phyloP scores from a whole-genome alignment of 192 early-diverging fungal species.

The Nowakowskiella sp. region DNA sequence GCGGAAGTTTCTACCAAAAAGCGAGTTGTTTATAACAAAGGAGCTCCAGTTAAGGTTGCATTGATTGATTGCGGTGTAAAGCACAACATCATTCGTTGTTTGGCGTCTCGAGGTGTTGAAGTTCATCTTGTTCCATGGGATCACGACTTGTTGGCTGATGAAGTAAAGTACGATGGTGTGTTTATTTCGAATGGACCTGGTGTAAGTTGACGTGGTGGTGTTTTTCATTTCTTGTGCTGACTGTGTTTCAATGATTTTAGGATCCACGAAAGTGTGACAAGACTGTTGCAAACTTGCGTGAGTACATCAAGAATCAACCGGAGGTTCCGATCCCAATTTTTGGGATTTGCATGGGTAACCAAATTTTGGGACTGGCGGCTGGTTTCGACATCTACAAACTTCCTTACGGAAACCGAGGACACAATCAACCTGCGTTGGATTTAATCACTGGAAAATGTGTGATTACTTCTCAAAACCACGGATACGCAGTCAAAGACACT shows the following conservation, averaged over 20 bases:
- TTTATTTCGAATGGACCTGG: slow-evolving; percentile 94
- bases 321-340: slow-evolving; percentile 72
- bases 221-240: neutral
- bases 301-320: slow-evolving; percentile 27
- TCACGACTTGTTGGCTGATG: slow-evolving; percentile 54
- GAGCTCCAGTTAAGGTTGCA: slow-evolving; percentile 72
- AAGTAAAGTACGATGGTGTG: slow-evolving; percentile 66
- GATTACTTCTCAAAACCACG: slow-evolving; percentile 96
- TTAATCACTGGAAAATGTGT: slow-evolving; percentile 68
- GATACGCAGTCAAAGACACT: slow-evolving; percentile 70
- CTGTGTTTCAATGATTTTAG: neutral
- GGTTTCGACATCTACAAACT: slow-evolving; percentile 81
- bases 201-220: too few species aligned
- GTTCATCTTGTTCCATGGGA: slow-evolving; percentile 88
- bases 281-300: slow-evolving; percentile 64
- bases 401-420: slow-evolving; percentile 90
- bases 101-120: slow-evolving; percentile 67
- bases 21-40: slow-evolving; percentile 62
- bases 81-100: slow-evolving; percentile 83
- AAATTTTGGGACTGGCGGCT: slow-evolving; percentile 83
- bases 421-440: slow-evolving; percentile 88
- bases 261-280: slow-evolving; percentile 59
- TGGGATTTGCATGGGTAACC: slow-evolving; percentile 97
- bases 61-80: slow-evolving; percentile 85
- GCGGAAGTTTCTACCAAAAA: slow-evolving; percentile 69